Evolutionary conservation across 495 filamentous ascomycete genomes (phyloP), one percentile per base, ranked within the genome.

Genomic region (Talaromyces nanjingensis): DNA sequence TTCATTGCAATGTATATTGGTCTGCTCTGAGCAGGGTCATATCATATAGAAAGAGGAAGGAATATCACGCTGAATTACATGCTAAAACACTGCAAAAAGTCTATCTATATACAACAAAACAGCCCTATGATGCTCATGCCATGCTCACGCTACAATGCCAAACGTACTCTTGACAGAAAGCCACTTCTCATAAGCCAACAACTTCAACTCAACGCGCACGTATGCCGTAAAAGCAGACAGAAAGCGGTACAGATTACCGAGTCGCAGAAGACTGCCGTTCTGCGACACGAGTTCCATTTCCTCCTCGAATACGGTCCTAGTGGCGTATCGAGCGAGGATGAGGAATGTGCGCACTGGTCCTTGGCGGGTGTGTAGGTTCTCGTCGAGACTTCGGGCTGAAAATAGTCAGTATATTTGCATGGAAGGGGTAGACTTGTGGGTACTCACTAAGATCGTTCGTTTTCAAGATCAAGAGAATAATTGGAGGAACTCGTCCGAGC

Each of bases 401-500:
- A 54, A 31, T 14, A 14, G 22, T 24, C 27, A 27, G 53, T 29
- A 56, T 6, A n/a, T 56, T 31, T 56, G 1, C 3, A 56, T 6
- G 1, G 0, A 56, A 16, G 4, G 29, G 24, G 5, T 42, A 57
- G 9, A 59, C 60, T 54, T 6, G 25, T 22, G 75, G 37, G 42
- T n/a, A 47, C 84, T 70, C 80, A 87, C 84, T 99, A 47, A 99
- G 77, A 74, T 99, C 96, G 72, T 99, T 99, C 1, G 96, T 99
- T 77, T 99, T 99, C 60, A 99, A 82, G 67, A 99, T 97, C 5
- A 99, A 79, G 16, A 99, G 82, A 45, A 99, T 96, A 63, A 98
- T 89, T 12, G 91, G 79, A 5, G 96, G 96, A 2, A 99, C 92
- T 66, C 91, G 86, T 33, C 91, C 90, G 8, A 99, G 82, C 68